These are phyloP conservation scores for Leccinum solheimii DNA, from an alignment of 1,284 basidiomycete species.

Conservation along the genomic window DNA sequence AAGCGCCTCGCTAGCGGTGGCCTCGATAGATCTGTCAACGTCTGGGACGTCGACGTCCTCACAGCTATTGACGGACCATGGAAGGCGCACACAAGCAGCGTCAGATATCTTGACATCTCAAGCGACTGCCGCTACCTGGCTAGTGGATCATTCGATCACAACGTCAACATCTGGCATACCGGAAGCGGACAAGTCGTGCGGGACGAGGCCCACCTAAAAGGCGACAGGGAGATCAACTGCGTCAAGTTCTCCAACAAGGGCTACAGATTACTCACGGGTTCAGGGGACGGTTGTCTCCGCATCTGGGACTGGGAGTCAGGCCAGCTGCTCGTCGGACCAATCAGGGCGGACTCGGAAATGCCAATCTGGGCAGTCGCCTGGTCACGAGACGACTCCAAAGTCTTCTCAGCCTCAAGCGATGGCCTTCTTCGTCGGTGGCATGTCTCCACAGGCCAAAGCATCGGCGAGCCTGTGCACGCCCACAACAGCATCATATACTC, in stretches of 20 bases:
- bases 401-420: constrained; percentile 28
- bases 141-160: constrained; percentile 37
- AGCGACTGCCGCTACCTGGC: constrained; percentile 31
- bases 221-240: constrained; percentile 31
- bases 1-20: constrained; percentile 32
- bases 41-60: constrained; percentile 30
- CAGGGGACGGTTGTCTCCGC: constrained; percentile 30
- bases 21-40: constrained; percentile 32
- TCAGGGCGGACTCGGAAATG: constrained; percentile 19
- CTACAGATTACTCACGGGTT: constrained; percentile 31
- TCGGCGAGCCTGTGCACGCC: constrained; percentile 28
- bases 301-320: constrained; percentile 32
- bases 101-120: constrained; percentile 33
- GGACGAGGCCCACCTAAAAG: constrained; percentile 26
- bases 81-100: constrained; percentile 28
- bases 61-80: constrained; percentile 23
- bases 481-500: constrained; percentile 31
- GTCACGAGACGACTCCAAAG: constrained; percentile 32
- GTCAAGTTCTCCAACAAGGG: constrained; percentile 30
- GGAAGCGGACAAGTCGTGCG: constrained; percentile 26
- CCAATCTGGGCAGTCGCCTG: constrained; percentile 33
- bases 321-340: constrained; percentile 26
- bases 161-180: constrained; percentile 32
- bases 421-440: constrained; percentile 31
- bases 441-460: constrained; percentile 18